Conservation (phyloP, 1,284 basidiomycete species). For the Austropuccinia psidii region DNA sequence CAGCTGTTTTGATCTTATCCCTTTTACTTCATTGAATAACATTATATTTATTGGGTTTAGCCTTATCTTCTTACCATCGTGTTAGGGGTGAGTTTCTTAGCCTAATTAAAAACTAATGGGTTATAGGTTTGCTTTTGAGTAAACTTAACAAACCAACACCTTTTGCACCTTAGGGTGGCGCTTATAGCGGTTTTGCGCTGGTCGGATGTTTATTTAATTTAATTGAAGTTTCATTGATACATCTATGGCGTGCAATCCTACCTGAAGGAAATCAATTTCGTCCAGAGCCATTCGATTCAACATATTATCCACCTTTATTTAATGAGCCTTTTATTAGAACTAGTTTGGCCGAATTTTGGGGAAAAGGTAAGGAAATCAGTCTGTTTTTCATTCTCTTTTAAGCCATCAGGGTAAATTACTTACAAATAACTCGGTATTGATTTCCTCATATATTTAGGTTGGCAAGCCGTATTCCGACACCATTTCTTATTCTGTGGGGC, state of each 20-base stretch:
- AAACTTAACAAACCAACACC: background rate
- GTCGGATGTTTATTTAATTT: slow-evolving; percentile 28
- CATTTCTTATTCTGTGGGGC: slow-evolving; percentile 35
- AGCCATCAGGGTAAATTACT: no score
- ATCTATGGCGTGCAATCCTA: background rate
- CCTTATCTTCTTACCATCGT: background rate
- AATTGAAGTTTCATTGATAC: background rate
- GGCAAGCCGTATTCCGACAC: slow-evolving; percentile 34
- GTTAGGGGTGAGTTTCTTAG: background rate
- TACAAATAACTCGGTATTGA: no score
- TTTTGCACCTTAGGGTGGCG: slow-evolving; percentile 1
- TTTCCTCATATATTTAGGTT: background rate
- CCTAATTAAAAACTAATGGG: no score
- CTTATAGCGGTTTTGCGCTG: slow-evolving; percentile 11
- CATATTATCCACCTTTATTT: slow-evolving; percentile 32
- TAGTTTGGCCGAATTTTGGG: slow-evolving; percentile 32
- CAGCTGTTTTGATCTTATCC: background rate
- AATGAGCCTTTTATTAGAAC: slow-evolving; percentile 14
- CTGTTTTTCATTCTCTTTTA: background rate
- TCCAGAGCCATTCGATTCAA: slow-evolving; percentile 22
- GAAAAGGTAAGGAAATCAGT: slow-evolving; percentile 11
- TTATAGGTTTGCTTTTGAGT: background rate
- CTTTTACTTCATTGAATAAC: background rate
- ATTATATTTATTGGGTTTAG: background rate
- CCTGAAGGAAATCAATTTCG: slow-evolving; percentile 12